Conservation (phyloP, 371 early-diverging fungal genomes). For the Circinella minor region DNA sequence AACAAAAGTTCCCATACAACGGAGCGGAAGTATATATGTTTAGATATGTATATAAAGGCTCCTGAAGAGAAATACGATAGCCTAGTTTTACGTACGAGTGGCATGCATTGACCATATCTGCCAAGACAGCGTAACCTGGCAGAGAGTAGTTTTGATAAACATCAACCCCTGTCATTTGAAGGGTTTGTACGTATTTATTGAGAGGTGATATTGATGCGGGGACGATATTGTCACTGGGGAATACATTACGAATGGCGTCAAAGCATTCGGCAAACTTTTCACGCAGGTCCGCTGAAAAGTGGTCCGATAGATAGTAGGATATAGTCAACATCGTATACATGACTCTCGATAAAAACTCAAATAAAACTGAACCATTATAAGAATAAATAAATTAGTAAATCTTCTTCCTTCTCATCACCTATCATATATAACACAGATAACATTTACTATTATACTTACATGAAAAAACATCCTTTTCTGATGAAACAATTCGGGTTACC, state of each 20-base stretch:
- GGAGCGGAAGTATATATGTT: no score
- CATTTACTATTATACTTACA: not conserved
- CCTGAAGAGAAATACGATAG: no score
- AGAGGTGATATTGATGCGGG: slow-evolving; percentile 9
- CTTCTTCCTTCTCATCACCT: not conserved
- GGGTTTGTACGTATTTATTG: not conserved
- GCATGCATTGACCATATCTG: not conserved
- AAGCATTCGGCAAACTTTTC: not conserved
- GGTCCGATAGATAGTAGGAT: not conserved
- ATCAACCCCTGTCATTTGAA: not conserved
- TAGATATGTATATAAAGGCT: no score
- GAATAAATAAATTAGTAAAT: not conserved
- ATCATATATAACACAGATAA: not conserved
- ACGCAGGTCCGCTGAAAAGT: not conserved
- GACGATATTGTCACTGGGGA: not conserved
- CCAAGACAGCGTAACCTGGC: slow-evolving; percentile 7
- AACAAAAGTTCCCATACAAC: no score
- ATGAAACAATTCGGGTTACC: not conserved
- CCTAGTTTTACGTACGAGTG: no score
- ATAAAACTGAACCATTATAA: not conserved
- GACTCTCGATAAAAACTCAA: not conserved
- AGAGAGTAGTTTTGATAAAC: slow-evolving; percentile 1
- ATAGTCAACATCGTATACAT: not conserved
- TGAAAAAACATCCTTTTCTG: not conserved
- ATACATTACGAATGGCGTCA: not conserved